Percentiles rank a stretch among this genome's conserved stretches.
These are phyloP conservation scores for Handroanthus guayacan DNA, from an alignment of 257 asterid species.

Conservation along the genomic window DNA sequence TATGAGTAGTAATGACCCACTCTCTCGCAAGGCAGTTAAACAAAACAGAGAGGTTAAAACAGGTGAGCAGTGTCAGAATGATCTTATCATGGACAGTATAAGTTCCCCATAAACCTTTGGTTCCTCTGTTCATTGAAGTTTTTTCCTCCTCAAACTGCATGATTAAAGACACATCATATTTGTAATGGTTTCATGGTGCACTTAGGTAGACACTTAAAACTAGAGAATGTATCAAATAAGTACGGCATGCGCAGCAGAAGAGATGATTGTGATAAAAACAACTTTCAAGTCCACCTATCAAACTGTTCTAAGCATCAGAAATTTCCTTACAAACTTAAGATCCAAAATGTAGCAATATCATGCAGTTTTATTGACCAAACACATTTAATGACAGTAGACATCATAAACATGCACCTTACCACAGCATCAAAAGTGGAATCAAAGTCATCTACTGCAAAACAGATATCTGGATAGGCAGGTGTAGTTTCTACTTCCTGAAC, in stretches of 20 bases:
- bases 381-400: constrained; percentile 27
- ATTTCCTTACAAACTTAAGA: constrained; percentile 9
- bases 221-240: neutral
- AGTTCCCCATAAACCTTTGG: neutral
- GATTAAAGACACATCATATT: neutral
- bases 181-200: neutral
- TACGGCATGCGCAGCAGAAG: neutral
- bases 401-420: constrained; percentile 63
- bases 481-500: constrained; percentile 91
- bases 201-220: neutral
- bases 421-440: constrained; percentile 98
- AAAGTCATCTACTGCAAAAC: constrained; percentile 98
- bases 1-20: too few species aligned
- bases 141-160: constrained; percentile 3
- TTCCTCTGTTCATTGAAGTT: constrained; percentile 11
- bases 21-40: neutral
- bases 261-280: constrained; percentile 23
- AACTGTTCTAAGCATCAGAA: constrained; percentile 1
- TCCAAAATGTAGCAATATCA: constrained; percentile 21
- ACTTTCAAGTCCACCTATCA: constrained; percentile 6
- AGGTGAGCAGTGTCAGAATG: too few species aligned
- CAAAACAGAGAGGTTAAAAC: neutral
- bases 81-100: neutral
- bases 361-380: neutral
- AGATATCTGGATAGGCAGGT: constrained; percentile 96